Evolutionary conservation across 345 rosid genomes (phyloP), one percentile per base, ranked within the genome.

Genomic region (Lepidium africanum): DNA sequence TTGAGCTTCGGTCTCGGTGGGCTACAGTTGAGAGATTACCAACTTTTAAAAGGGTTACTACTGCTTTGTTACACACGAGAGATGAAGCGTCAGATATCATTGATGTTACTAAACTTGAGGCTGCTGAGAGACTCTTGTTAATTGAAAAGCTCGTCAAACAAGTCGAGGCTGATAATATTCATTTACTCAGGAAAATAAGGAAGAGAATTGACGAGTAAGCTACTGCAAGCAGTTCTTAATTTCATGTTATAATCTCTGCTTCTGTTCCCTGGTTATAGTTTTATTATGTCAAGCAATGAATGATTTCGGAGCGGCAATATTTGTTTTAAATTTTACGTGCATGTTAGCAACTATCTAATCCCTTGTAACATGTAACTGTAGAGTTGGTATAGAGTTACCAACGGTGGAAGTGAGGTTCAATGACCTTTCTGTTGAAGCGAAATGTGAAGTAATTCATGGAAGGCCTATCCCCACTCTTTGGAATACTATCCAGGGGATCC

Each of bases 11-110:
- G 16, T 63, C 68, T 43, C 89, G 80, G 53, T 85, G 89, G 85
- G 81, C 75, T 58, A 82, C 63, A 4, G 64, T 87, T 65, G 85
- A 87, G 71, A 87, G 73, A 19, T 56, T 87, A 33, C 89, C 89
- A 8, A 84, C 87, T 11, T 48, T 74, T 36, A 63, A 75, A 65
- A 73, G 92, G 54, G 39, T 70, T 33, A 72, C 74, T 15, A 81
- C 86, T 40, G 79, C 81, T 36, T 35, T 87, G 52, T 71, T 83
- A 33, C 62, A 65, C 38, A 38, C 14, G n/a, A 54, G 42, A 58
- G 76, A 52, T 35, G 69, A 47, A 25, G 35, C 36, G 13, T 62
- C 65, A 39, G 67, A 33, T 37, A 61, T 81, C 10, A 49, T 68
- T 32, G 83, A 87, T 59, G 82, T 87, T 69, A 61, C 81, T 38